Evolutionary conservation across 768 basidiomycete genomes (phyloP), one percentile per base, ranked within the genome.

Genomic region (Tulasnella sp.): DNA sequence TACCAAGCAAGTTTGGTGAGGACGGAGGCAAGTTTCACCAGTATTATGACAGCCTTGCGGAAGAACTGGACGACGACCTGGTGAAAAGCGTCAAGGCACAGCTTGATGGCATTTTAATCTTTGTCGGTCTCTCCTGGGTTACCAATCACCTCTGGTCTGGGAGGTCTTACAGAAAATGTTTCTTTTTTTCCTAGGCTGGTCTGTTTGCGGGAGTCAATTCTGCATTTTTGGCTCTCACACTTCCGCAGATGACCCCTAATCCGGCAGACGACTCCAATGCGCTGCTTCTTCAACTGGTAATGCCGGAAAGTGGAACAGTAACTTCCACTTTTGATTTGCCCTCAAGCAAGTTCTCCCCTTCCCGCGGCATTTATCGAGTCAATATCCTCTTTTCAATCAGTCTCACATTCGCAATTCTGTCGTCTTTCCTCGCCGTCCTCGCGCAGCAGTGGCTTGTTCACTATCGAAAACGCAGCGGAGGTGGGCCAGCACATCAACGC

Each of bases 81-180:
- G 64, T 69, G 64, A 69, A 69, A 20, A 69, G 64, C 64, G 24
- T 69, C 28, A 69, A 69, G 28, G 64, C 28, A 11, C 64, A 69
- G 31, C 64, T 69, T 37, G 64, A 54, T 6, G 54, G 54, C 24
- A 54, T 54, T 54, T n/a, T 54, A 9, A 54, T 54, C 5, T 54
- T 54, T 54, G 54, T 54, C 24, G n/a, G 54, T n/a, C 12, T n/a
- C n/a, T n/a, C n/a, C n/a, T n/a, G n/a, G n/a, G n/a, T n/a, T n/a
- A n/a, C n/a, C n/a, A n/a, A n/a, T n/a, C n/a, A n/a, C n/a, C n/a
- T n/a, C n/a, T n/a, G n/a, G n/a, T n/a, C n/a, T n/a, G n/a, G n/a
- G n/a, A n/a, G n/a, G 14, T 18, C 46, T 46, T 3, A 14, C 16
- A 20, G 1, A 46, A 1, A 2, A 18, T 46, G 1, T 3, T 16